These are phyloP conservation scores for Blastobotrys raffinosifermentans DNA, from an alignment of 1,139 yeast species.

Conservation along the genomic window DNA sequence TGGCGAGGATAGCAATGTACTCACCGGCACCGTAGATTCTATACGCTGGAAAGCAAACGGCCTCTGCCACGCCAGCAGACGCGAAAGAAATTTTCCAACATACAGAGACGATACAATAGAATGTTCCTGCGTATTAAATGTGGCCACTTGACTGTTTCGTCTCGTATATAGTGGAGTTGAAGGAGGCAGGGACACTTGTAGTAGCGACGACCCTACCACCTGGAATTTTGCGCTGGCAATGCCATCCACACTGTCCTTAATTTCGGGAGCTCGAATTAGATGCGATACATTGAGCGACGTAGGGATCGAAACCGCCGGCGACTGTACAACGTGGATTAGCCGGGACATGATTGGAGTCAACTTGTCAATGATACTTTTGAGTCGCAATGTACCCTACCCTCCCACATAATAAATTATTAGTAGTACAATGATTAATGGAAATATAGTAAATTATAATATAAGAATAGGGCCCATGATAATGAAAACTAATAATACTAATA, in stretches of 20 bases:
- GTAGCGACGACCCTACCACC: slow-evolving; percentile 41
- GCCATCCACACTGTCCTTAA: slow-evolving; percentile 15
- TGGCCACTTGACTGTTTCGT: slow-evolving; percentile 40
- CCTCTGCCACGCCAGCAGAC: slow-evolving; percentile 14
- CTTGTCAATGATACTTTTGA: too few species aligned
- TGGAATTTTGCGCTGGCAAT: slow-evolving; percentile 7
- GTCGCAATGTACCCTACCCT: too few species aligned
- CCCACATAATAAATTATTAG: not conserved
- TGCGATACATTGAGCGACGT: slow-evolving; percentile 15
- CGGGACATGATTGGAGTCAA: slow-evolving; percentile 7
- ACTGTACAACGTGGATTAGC: slow-evolving; percentile 14
- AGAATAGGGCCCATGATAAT: too few species aligned
- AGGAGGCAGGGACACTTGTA: slow-evolving; percentile 45
- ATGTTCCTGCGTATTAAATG: slow-evolving; percentile 33
- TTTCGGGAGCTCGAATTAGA: slow-evolving; percentile 13
- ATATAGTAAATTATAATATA: not conserved
- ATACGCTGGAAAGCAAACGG: slow-evolving; percentile 18
- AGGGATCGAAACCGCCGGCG: slow-evolving; percentile 18
- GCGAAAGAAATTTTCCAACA: slow-evolving; percentile 10
- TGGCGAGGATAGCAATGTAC: slow-evolving; percentile 16
- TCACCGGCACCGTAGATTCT: slow-evolving; percentile 16
- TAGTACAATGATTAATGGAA: not conserved
- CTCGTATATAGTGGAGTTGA: slow-evolving; percentile 43
- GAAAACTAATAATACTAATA: not conserved
- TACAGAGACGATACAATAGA: slow-evolving; percentile 18